Base-by-base conservation (phyloP, 352 stramenopile genomes). In the Phytophthora pinifolia region DNA sequence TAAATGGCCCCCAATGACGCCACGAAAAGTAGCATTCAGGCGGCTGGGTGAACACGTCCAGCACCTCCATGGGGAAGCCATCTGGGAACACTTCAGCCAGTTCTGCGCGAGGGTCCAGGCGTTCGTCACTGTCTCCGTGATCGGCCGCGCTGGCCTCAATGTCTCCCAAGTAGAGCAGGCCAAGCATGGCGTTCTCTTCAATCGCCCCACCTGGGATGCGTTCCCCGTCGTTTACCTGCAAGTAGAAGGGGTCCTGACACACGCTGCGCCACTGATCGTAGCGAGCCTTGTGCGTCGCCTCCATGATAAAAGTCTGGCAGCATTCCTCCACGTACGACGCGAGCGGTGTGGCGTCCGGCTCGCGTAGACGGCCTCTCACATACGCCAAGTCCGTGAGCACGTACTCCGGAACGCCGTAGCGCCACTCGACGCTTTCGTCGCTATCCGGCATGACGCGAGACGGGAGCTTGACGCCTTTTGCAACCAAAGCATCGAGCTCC, bases 251-350 rank as follows among this genome's bases (percentile, higher is more conserved):
- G 4, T 81, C 62, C 6, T 83, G 72, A 17, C 52, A 50, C 6
- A 92, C 76, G 25, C 79, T 90, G 0, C 53, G 66, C 83, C 81
- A 93, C 44, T 89, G 67, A 22, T 51, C 46, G 46, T 87, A 86
- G 14, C 52, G 46, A 5, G 65, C 59, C 56, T 87, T 88, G 63
- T 93, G 81, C 1, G 77, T 89, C 6, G 78, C 79, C 41, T 94
- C 83, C 77, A 94, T 85, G 38, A 86, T 65, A 58, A 94, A 89
- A 25, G 77, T 88, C 54, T 90, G 83, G 31, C 77, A 86, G 46
- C 77, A 84, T 44, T 75, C 72, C 65, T 93, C 83, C 14, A 87
- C 63, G 46, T 87, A 87, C 37, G 77, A 88, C 31, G 84, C 79
- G 7, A 92, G 58, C 30, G 79, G 76, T 27, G 77, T 86, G 10